phyloP scores from a whole-genome alignment of 768 basidiomycete species.

The Pleurotus salmoneostramineus region DNA sequence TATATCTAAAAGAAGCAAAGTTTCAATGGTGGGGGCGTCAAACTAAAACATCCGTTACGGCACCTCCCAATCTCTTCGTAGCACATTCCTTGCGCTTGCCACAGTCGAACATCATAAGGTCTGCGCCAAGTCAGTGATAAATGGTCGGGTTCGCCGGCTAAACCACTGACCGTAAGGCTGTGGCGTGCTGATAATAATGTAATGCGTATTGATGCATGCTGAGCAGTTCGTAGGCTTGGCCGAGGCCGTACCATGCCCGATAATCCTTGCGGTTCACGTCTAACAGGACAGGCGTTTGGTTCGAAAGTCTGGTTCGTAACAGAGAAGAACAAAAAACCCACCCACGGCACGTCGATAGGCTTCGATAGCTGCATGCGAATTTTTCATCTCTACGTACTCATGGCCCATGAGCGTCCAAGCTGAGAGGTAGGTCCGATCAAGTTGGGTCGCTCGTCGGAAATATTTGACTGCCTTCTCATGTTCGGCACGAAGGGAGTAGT shows the following conservation, averaged over 20 bases:
- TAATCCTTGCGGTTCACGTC: constrained; percentile 98
- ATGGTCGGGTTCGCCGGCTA: not conserved
- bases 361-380: constrained; percentile 98
- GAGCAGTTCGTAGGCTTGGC: constrained; percentile 94
- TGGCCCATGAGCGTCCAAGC: constrained; percentile 99
- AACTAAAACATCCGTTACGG: constrained; percentile 14
- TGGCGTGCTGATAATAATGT: constrained; percentile 95
- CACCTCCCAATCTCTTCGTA: constrained; percentile 91
- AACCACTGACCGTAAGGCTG: constrained; percentile 69
- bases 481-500: constrained; percentile 89
- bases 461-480: constrained; percentile 96
- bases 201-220: constrained; percentile 97
- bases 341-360: constrained; percentile 95
- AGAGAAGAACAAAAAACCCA: constrained; percentile 30
- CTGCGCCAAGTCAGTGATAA: constrained; percentile 31
- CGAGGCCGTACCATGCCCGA: constrained; percentile 97
- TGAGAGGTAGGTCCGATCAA: constrained; percentile 91
- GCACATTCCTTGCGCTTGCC: constrained; percentile 92
- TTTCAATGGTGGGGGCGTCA: not conserved
- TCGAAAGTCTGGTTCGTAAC: not conserved
- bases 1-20: constrained; percentile 42
- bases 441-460: constrained; percentile 90
- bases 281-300: constrained; percentile 24
- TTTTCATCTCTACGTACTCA: constrained; percentile 98
- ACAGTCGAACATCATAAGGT: constrained; percentile 93